Conservation (phyloP, 2,329 filamentous ascomycete species). For the Thermomyces lanuginosus region DNA sequence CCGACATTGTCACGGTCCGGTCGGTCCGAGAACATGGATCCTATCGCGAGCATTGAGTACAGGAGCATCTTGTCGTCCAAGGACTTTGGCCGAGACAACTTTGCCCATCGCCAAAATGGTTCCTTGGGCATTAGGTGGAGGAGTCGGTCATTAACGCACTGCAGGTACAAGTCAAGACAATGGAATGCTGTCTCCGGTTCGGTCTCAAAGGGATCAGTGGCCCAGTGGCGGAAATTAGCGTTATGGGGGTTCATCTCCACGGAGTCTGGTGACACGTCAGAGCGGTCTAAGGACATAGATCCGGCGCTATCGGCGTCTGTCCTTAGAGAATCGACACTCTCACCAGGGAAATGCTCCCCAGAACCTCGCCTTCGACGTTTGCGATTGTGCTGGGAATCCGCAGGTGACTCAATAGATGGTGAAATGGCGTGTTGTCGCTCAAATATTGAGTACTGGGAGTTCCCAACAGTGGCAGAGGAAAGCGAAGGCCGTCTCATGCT, state of each 20-base stretch:
- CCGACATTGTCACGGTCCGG: conserved; percentile 30
- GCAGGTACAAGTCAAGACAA: conserved; percentile 41
- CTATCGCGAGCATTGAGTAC: conserved; percentile 43
- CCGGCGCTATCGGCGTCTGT: too few species aligned
- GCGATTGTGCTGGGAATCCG: too few species aligned
- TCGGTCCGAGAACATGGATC: conserved; percentile 37
- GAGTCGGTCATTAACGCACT: conserved; percentile 37
- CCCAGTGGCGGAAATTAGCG: conserved; percentile 25
- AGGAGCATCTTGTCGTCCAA: conserved; percentile 43
- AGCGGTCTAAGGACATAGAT: conserved; percentile 14
- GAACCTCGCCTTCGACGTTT: conserved; percentile 2
- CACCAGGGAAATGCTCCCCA: neutral
- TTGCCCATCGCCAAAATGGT: conserved; percentile 40
- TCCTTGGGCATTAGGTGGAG: conserved; percentile 41
- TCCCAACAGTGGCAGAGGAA: too few species aligned
- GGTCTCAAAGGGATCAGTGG: conserved; percentile 37
- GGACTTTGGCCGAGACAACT: conserved; percentile 32
- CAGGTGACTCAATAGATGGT: too few species aligned
- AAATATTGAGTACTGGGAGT: too few species aligned
- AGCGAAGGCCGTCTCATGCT: too few species aligned
- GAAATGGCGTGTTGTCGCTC: conserved; percentile 6
- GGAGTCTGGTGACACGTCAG: conserved; percentile 18
- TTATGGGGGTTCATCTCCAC: conserved; percentile 15
- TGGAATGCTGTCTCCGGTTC: conserved; percentile 35
- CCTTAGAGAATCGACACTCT: too few species aligned